phyloP scores from a whole-genome alignment of 768 basidiomycete species.

The Phaeolepiota aurea region DNA sequence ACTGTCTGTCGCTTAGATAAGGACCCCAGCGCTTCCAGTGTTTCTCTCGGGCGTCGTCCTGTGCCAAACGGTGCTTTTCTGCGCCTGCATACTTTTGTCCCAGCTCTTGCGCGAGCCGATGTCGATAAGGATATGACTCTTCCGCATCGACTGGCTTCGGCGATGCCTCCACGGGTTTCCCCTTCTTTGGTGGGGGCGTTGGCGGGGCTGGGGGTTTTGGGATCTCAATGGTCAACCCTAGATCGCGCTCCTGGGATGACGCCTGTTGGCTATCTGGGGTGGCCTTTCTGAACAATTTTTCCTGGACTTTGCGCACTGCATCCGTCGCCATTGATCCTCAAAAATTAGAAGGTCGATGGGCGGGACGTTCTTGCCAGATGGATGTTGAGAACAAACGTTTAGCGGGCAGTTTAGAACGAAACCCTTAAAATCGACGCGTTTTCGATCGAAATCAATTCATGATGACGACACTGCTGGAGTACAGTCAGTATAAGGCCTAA shows the following conservation, averaged over 20 bases:
- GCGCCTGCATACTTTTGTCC: constrained; percentile 70
- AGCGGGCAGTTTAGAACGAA: too few species aligned
- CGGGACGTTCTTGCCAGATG: too few species aligned
- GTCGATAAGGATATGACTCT: constrained; percentile 38
- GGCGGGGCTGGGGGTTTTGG: constrained; percentile 40
- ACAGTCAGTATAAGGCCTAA: too few species aligned
- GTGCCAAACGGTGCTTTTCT: constrained; percentile 79
- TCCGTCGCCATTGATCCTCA: constrained; percentile 33
- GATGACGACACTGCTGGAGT: too few species aligned
- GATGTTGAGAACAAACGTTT: too few species aligned
- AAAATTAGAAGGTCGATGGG: too few species aligned
- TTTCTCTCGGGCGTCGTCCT: constrained; percentile 68
- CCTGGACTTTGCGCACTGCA: constrained; percentile 59
- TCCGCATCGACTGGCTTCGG: constrained; percentile 18
- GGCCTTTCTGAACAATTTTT: constrained; percentile 57
- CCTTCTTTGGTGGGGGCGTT: constrained; percentile 37
- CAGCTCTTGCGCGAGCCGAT: constrained; percentile 54
- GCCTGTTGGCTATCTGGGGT: constrained; percentile 12
- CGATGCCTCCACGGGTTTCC: constrained; percentile 29
- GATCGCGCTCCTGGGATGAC: constrained; percentile 12
- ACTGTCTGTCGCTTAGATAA: constrained; percentile 94
- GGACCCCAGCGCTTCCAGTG: constrained; percentile 99
- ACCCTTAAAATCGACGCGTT: too few species aligned
- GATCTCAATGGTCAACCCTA: constrained; percentile 53
- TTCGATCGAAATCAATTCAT: too few species aligned